Conservation (phyloP, 139 green algal species). For the Tetradesmus obliquus region DNA sequence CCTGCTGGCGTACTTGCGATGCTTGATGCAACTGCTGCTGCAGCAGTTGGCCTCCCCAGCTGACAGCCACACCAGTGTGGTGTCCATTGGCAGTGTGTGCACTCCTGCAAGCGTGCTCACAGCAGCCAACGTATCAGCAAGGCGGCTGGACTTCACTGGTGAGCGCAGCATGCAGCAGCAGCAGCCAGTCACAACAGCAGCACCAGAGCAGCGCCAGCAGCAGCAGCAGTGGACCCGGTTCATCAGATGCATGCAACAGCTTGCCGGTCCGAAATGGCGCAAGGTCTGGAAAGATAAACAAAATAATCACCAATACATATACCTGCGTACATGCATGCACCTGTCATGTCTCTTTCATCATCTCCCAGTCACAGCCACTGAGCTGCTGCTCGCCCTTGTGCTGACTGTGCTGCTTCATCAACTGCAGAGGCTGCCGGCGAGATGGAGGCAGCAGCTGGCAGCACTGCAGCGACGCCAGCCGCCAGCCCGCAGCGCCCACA, state of each 20-base stretch:
- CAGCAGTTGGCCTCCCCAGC: constrained; percentile 1
- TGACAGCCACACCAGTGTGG: constrained; percentile 20
- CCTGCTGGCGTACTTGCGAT: not conserved
- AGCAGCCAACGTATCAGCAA: not conserved
- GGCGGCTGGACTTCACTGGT: constrained; percentile 15
- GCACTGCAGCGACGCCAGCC: not conserved
- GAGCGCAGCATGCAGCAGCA: not conserved
- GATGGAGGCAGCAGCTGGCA: not conserved
- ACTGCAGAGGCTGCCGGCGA: not conserved
- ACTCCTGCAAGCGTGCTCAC: not conserved
- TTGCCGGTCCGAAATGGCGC: not conserved
- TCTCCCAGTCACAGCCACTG: not conserved
- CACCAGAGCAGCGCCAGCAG: not conserved
- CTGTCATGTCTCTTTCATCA: not conserved
- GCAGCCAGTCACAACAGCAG: not conserved
- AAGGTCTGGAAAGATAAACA: not conserved
- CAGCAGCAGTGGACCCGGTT: not conserved
- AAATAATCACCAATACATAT: not conserved
- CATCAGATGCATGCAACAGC: not conserved
- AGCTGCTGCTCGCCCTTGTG: not conserved
- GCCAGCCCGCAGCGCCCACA: not conserved
- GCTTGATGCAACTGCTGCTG: not conserved
- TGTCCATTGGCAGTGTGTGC: constrained; percentile 41
- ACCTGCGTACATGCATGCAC: not conserved
- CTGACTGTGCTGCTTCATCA: not conserved